A percentile compares a stretch with the other conserved stretches of the same genome.
phyloP scores from a whole-genome alignment of 371 early-diverging fungal genomes.

The Dinochytrium kinnereticum region DNA sequence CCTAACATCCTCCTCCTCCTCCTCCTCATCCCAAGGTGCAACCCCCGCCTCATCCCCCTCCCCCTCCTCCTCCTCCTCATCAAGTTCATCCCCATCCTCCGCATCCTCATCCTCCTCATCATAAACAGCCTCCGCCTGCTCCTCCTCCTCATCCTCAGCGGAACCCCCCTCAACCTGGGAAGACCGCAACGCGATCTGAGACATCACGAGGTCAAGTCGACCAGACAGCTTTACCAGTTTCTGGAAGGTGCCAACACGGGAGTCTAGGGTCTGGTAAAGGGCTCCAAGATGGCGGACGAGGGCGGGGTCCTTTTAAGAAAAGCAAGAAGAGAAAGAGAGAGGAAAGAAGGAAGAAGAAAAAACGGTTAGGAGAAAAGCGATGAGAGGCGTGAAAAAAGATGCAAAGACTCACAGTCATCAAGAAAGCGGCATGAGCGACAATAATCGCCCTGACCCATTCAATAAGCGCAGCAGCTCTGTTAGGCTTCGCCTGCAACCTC shows the following conservation, averaged over 20 bases:
- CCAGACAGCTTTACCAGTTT: slow-evolving; percentile 73
- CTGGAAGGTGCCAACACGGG: slow-evolving; percentile 64
- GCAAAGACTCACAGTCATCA: slow-evolving; percentile 42
- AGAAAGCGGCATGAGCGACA: slow-evolving; percentile 62
- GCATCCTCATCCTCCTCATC: slow-evolving; percentile 40
- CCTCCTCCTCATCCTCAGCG: slow-evolving; percentile 27
- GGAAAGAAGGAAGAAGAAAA: background rate
- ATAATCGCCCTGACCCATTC: slow-evolving; percentile 80
- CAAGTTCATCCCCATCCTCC: slow-evolving; percentile 22
- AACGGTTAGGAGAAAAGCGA: too few species aligned
- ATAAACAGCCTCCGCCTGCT: slow-evolving; percentile 29
- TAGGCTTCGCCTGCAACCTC: slow-evolving; percentile 73
- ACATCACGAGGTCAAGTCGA: slow-evolving; percentile 77
- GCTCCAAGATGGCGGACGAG: slow-evolving; percentile 66
- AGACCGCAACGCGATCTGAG: slow-evolving; percentile 66
- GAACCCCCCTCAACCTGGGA: slow-evolving; percentile 5
- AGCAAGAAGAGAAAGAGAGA: background rate
- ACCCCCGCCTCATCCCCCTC: slow-evolving; percentile 25
- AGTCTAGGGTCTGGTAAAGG: slow-evolving; percentile 75
- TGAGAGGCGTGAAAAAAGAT: too few species aligned
- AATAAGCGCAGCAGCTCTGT: slow-evolving; percentile 64
- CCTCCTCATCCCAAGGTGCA: slow-evolving; percentile 27
- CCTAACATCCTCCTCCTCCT: slow-evolving; percentile 33
- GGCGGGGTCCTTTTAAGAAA: slow-evolving; percentile 53
- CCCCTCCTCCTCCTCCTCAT: background rate